Conservation (phyloP, 2,329 filamentous ascomycete species). For the Calonectria henricotiae region DNA sequence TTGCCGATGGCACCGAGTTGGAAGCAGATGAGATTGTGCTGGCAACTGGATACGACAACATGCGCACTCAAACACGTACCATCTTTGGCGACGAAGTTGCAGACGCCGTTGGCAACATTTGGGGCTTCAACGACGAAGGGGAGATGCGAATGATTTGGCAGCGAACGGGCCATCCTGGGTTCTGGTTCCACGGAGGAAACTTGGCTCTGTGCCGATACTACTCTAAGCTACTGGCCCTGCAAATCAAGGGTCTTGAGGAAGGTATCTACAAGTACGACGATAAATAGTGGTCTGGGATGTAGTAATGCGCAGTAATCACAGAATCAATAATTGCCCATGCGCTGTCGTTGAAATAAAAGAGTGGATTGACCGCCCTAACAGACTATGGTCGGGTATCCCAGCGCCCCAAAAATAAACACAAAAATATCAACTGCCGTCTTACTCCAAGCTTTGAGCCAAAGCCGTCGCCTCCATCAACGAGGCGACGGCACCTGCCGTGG, state of each 20-base stretch:
- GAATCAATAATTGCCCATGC: no score
- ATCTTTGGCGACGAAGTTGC: constrained; percentile 76
- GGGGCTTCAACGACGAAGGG: constrained; percentile 74
- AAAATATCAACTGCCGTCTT: no score
- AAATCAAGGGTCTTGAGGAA: constrained; percentile 66
- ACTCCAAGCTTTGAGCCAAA: no score
- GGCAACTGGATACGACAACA: constrained; percentile 79
- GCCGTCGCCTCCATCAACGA: no score
- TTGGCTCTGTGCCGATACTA: constrained; percentile 75
- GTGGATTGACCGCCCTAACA: no score
- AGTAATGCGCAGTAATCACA: no score
- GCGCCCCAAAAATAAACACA: no score
- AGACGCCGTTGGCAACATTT: constrained; percentile 72
- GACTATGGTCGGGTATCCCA: no score
- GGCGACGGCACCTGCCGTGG: no score
- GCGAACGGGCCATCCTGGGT: constrained; percentile 73
- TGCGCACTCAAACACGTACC: constrained; percentile 73
- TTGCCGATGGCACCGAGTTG: constrained; percentile 71
- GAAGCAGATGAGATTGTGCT: constrained; percentile 77
- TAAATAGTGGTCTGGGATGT: not conserved
- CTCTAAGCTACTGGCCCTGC: constrained; percentile 69
- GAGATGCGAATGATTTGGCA: constrained; percentile 74
- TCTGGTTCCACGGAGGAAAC: constrained; percentile 79
- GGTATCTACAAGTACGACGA: constrained; percentile 53
- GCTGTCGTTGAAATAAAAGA: no score